Percentiles rank a stretch among this genome's conserved stretches.
Evolutionary conservation across 495 filamentous ascomycete species (phyloP).

Genomic region (Echria macrotheca): DNA sequence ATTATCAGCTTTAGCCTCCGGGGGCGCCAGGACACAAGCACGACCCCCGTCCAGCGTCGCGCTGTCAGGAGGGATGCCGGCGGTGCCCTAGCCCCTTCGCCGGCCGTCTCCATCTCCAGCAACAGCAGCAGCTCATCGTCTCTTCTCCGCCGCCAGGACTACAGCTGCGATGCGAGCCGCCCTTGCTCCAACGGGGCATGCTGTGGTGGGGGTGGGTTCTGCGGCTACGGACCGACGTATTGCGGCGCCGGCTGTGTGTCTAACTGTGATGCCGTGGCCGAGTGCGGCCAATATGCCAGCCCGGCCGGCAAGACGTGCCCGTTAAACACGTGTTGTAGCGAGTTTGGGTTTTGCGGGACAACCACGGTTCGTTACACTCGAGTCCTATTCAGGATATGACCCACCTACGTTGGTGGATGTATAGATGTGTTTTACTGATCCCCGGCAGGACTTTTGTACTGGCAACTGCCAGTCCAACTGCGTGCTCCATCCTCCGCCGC

Average conservation of each 20-base stretch:
- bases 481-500: background rate
- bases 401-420: too few species aligned
- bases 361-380: background rate
- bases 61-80: too few species aligned
- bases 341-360: slow-evolving; percentile 11
- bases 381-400: too few species aligned
- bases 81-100: too few species aligned
- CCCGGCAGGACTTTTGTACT: slow-evolving; percentile 11
- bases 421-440: too few species aligned
- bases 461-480: slow-evolving; percentile 22
- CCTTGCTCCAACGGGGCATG: slow-evolving; percentile 16
- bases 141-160: background rate
- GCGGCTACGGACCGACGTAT: slow-evolving; percentile 13
- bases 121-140: background rate
- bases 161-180: background rate
- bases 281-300: slow-evolving; percentile 28
- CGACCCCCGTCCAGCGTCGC: too few species aligned
- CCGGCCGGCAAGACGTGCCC: slow-evolving; percentile 24
- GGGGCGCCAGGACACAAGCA: too few species aligned
- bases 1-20: too few species aligned
- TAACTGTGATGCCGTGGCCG: slow-evolving; percentile 31
- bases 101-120: too few species aligned
- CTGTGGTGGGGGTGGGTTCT: slow-evolving; percentile 14
- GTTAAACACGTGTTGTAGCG: slow-evolving; percentile 19
- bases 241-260: slow-evolving; percentile 16